phyloP scores from a whole-genome alignment of 2,329 filamentous ascomycete species.

The Chaetothyriales sp. region DNA sequence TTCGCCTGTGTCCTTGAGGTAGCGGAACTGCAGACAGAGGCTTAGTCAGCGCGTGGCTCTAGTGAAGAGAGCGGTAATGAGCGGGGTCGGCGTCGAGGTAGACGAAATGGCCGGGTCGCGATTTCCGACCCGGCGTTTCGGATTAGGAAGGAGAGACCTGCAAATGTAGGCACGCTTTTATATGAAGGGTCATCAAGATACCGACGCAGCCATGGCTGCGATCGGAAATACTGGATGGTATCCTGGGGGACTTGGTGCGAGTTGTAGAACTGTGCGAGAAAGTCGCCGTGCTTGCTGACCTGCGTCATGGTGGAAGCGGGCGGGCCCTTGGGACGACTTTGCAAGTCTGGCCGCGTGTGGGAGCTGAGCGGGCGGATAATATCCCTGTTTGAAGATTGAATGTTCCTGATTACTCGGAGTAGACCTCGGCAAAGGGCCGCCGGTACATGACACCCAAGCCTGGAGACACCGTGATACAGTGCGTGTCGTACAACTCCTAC shows the following conservation, averaged over 20 bases:
- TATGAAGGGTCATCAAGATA: slow-evolving; percentile 22
- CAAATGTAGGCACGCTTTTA: slow-evolving; percentile 25
- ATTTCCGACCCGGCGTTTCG: background rate
- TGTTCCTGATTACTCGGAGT: background rate
- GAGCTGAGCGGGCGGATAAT: background rate
- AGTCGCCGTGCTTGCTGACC: slow-evolving; percentile 3
- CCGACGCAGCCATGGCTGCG: slow-evolving; percentile 13
- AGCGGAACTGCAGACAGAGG: slow-evolving; percentile 19
- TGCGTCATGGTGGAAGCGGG: background rate
- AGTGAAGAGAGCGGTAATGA: background rate
- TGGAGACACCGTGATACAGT: no score
- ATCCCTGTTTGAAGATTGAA: background rate
- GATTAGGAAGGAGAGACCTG: background rate
- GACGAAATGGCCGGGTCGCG: background rate
- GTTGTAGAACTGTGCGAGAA: slow-evolving; percentile 13
- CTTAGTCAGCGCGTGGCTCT: background rate
- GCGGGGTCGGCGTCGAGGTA: background rate
- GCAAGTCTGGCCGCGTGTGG: background rate
- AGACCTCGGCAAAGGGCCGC: no score
- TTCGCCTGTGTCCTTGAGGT: slow-evolving; percentile 29
- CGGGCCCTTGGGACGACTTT: background rate
- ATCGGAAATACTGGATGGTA: slow-evolving; percentile 10
- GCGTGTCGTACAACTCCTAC: no score
- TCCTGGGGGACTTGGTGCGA: slow-evolving; percentile 12
- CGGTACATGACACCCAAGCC: no score